These are phyloP conservation scores for Rhodotorula kratochvilovae DNA, from an alignment of 768 basidiomycete genomes.

Conservation along the genomic window DNA sequence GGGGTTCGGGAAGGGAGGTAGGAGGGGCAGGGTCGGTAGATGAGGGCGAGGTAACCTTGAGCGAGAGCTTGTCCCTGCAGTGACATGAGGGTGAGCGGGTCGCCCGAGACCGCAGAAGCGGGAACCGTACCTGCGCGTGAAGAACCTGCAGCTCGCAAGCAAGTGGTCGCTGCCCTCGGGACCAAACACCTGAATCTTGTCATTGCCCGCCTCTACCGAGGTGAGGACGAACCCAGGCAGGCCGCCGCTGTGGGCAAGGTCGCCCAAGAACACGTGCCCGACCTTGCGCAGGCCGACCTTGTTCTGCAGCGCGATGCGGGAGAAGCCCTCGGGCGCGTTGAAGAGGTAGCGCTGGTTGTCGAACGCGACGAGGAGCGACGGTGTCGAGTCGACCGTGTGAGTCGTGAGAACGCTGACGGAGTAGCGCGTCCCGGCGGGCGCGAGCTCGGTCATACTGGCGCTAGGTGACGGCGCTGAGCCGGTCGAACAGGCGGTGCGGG, in stretches of 20 bases:
- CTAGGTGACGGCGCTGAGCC: not conserved
- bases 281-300: constrained; percentile 63
- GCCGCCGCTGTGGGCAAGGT: constrained; percentile 57
- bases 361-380: constrained; percentile 69
- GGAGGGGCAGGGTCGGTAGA: constrained; percentile 14
- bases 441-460: constrained; percentile 11
- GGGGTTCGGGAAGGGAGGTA: constrained; percentile 16
- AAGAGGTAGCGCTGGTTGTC: constrained; percentile 79
- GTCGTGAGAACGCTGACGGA: constrained; percentile 31
- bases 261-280: constrained; percentile 67
- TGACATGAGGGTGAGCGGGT: not conserved
- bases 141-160: constrained; percentile 27
- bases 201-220: constrained; percentile 65
- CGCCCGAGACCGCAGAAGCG: not conserved
- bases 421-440: constrained; percentile 14
- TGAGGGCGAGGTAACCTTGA: constrained; percentile 53
- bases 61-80: constrained; percentile 55
- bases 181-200: constrained; percentile 61
- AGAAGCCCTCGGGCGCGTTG: constrained; percentile 77
- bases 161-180: constrained; percentile 49
- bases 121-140: not conserved
- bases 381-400: constrained; percentile 64
- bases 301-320: constrained; percentile 67
- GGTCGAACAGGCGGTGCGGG: not conserved
- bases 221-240: constrained; percentile 68